phyloP scores from a whole-genome alignment of 2,329 filamentous ascomycete species.

The Colletotrichum musicola region DNA sequence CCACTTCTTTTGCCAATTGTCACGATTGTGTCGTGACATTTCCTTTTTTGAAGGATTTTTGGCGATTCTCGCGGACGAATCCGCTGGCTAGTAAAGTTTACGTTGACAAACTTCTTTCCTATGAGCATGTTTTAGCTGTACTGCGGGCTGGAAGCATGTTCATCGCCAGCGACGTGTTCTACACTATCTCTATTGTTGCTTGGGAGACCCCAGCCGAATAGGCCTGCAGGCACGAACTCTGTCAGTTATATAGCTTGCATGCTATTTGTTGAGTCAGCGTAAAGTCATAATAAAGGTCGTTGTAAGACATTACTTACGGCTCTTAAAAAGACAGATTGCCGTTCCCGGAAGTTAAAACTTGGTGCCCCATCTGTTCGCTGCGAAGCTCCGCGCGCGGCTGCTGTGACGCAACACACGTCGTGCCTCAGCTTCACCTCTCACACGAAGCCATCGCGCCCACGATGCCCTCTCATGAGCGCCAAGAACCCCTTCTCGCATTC shows the following conservation, averaged over 20 bases:
- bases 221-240: neutral
- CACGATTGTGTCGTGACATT: neutral
- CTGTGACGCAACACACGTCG: neutral
- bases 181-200: neutral
- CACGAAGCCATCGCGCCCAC: too few species aligned
- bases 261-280: neutral
- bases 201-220: neutral
- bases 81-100: neutral
- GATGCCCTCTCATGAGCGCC: too few species aligned
- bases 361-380: too few species aligned
- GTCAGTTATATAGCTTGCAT: neutral
- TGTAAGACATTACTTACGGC: too few species aligned
- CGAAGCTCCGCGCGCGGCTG: too few species aligned
- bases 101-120: neutral
- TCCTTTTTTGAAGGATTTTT: neutral
- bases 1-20: neutral
- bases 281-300: too few species aligned
- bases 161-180: too few species aligned
- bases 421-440: neutral
- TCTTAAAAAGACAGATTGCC: too few species aligned
- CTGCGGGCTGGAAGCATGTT: neutral
- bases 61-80: neutral
- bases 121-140: neutral
- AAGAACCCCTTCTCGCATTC: too few species aligned
- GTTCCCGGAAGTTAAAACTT: too few species aligned